phyloP scores from a whole-genome alignment of 108 stramenopile genomes.

The Cyclotella baltica region DNA sequence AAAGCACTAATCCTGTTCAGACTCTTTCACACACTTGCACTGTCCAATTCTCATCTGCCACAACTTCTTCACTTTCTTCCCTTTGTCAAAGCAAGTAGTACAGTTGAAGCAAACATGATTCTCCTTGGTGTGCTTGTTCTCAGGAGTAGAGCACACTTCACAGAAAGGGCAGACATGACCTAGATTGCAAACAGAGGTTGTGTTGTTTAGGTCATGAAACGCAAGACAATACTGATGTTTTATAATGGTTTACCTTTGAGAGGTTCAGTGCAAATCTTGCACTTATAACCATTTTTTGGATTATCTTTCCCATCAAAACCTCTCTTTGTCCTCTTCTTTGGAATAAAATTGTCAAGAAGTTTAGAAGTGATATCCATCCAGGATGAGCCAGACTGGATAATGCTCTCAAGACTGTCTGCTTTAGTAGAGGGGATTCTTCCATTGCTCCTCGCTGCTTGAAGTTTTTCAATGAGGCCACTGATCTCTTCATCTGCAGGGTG shows the following conservation, averaged over 20 bases:
- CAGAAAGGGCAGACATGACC: constrained; percentile 16
- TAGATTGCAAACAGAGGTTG: too few species aligned
- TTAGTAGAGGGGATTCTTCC: background rate
- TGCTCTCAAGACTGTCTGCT: background rate
- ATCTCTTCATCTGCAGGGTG: background rate
- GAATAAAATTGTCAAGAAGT: background rate
- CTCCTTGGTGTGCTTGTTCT: constrained; percentile 4
- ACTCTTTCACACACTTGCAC: background rate
- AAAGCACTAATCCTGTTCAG: too few species aligned
- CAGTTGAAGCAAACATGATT: constrained; percentile 14
- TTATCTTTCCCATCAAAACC: constrained; percentile 1
- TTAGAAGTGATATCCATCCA: background rate
- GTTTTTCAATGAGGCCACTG: background rate
- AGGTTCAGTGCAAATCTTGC: constrained; percentile 5
- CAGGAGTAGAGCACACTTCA: constrained; percentile 11
- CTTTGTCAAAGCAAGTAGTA: background rate
- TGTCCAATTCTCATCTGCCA: background rate
- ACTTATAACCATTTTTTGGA: background rate
- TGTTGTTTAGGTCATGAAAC: too few species aligned
- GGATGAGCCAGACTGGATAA: background rate
- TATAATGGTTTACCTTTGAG: too few species aligned
- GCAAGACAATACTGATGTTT: too few species aligned
- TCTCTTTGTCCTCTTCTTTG: constrained; percentile 6
- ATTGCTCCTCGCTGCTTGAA: background rate
- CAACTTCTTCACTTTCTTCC: constrained; percentile 14